Evolutionary conservation across 192 early-diverging fungal species (phyloP).

Genomic region (Linderina pennispora): DNA sequence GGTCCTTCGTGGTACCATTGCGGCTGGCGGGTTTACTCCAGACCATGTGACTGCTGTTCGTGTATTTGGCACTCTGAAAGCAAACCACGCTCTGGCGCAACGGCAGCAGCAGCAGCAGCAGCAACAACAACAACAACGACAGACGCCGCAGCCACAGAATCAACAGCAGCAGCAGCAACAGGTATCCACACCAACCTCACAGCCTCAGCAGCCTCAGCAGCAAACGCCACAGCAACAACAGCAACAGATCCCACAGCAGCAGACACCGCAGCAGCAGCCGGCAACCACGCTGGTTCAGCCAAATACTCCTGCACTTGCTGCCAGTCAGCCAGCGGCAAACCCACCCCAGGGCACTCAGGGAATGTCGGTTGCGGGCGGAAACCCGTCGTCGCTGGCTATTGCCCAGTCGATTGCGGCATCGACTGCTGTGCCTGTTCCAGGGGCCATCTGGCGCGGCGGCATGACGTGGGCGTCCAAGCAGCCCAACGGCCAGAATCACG

Average conservation of each 20-base stretch:
- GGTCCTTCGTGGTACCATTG: too few relatives aligned
- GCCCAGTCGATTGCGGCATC: background rate
- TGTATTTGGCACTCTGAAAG: too few relatives aligned
- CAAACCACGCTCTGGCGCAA: background rate
- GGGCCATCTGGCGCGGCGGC: constrained; percentile 24
- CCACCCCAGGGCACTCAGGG: background rate
- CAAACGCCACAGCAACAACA: background rate
- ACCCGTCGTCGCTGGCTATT: background rate
- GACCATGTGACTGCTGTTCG: too few relatives aligned
- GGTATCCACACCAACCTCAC: too few relatives aligned
- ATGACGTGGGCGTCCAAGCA: constrained; percentile 33
- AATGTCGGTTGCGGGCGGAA: background rate
- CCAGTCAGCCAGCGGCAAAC: background rate
- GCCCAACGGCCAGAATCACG: constrained; percentile 10
- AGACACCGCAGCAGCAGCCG: background rate
- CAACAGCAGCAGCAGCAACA: background rate
- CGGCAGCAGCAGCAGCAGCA: background rate
- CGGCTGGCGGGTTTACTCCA: too few relatives aligned
- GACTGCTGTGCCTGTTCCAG: constrained; percentile 1
- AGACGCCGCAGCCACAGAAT: background rate
- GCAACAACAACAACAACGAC: background rate
- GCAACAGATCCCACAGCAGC: background rate
- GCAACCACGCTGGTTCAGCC: too few relatives aligned
- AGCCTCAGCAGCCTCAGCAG: too few relatives aligned
- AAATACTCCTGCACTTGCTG: too few relatives aligned